phyloP scores from a whole-genome alignment of 2,329 filamentous ascomycete genomes.

The Cadophora sp. region DNA sequence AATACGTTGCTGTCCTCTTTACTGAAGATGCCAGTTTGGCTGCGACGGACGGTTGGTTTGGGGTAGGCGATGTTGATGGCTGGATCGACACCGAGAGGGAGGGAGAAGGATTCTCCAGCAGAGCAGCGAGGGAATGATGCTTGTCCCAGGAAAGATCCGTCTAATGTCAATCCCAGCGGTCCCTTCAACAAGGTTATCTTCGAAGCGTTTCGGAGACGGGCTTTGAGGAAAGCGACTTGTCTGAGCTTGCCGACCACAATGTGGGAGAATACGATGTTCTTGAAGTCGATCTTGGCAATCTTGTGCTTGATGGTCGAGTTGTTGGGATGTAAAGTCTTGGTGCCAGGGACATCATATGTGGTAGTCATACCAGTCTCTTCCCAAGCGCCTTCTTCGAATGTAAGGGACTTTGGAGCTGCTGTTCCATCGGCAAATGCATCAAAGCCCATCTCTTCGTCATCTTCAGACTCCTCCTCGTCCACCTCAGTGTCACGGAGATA shows the following conservation, averaged over 20 bases:
- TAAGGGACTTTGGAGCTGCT: slow-evolving; percentile 40
- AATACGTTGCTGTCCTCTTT: slow-evolving; percentile 61
- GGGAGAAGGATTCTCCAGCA: slow-evolving; percentile 58
- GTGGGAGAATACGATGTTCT: slow-evolving; percentile 60
- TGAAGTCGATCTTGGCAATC: slow-evolving; percentile 61
- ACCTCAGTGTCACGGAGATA: too few relatives aligned
- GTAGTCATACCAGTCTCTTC: slow-evolving; percentile 65
- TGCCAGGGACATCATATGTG: slow-evolving; percentile 65
- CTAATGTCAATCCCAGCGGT: slow-evolving; percentile 64
- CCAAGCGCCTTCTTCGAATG: slow-evolving; percentile 60
- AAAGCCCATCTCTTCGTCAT: slow-evolving; percentile 31
- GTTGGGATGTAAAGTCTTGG: slow-evolving; percentile 62
- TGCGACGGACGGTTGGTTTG: slow-evolving; percentile 60
- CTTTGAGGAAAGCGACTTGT: slow-evolving; percentile 64
- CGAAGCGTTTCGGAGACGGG: slow-evolving; percentile 61
- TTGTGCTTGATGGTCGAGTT: slow-evolving; percentile 62
- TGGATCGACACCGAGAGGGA: slow-evolving; percentile 66
- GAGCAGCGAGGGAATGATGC: slow-evolving; percentile 61
- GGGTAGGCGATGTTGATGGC: slow-evolving; percentile 61
- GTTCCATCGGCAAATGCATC: slow-evolving; percentile 28
- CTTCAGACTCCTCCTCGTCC: background rate
- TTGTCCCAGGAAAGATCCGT: slow-evolving; percentile 67
- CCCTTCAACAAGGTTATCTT: slow-evolving; percentile 63
- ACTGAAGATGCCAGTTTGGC: slow-evolving; percentile 58
- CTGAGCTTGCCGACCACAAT: slow-evolving; percentile 67